Evolutionary conservation across 441 rosid species (phyloP), one percentile per base, ranked within the genome.

Genomic region (Mallotus repandus): DNA sequence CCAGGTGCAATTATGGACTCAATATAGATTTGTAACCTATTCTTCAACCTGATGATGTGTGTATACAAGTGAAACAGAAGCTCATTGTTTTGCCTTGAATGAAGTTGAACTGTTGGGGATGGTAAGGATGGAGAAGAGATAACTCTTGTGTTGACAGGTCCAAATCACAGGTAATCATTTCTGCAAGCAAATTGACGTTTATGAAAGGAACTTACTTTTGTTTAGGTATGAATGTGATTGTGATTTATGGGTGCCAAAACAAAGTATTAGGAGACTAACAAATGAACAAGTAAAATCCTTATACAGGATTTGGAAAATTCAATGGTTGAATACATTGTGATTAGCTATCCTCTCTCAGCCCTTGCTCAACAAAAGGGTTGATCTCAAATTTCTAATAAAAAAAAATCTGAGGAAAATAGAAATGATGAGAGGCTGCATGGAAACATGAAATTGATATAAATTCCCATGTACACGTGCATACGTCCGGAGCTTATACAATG

Each of bases 81-180:
- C 46, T 21, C 18, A 22, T 22, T 53, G 18, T 56, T 63, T 53
- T 38, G 19, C 45, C 54, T 22, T 25, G 76, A 57, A 57, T 35
- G 57, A 58, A 58, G 52, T n/a, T 35, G 12, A 48, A 66, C 6
- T 48, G 38, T 7, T 57, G 18, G 59, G 65, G 38, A 14, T 66
- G 55, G 41, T 3, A 35, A 45, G 66, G 45, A 29, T 16, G 57
- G 58, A 45, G 59, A 58, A 54, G 59, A 58, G 64, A 69, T 19
- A 43, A 25, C 43, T 72, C 71, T 66, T 46, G 58, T 45, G 77
- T 48, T 74, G 66, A 66, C 32, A 66, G 38, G 71, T 58, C 71
- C 66, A 74, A 66, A 35, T 74, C 59, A 57, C 59, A 43, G 55
- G 70, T 35, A 38, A 55, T 46, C 58, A 32, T 58, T 56, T 66